Evolutionary conservation across 2,329 filamentous ascomycete species (phyloP), one percentile per base, ranked within the genome.

Genomic region (Trichophyton schoenleinii): DNA sequence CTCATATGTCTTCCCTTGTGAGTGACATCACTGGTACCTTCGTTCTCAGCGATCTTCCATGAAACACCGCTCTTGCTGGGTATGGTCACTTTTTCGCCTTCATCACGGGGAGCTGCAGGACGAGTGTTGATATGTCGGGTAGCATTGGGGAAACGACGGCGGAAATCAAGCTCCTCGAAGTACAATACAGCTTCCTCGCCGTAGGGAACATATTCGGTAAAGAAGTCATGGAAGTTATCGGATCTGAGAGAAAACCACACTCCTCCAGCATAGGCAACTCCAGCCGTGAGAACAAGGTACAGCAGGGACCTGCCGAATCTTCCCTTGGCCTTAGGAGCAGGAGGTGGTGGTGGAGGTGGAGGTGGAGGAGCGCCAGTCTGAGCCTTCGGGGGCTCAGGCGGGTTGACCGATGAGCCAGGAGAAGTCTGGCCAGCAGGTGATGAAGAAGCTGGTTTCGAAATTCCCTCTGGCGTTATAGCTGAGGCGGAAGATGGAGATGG

Each of bases 141-240:
- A 46, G 81, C 78, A 65, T 77, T 77, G 7, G 84, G 85, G 78
- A 96, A 96, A 62, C 89, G 86, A 75, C 87, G 91, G 72, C 87
- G 85, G 79, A 96, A 96, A 70, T 96, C 91, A 67, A 87, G 84
- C 77, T 99, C 94, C 76, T 99, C 94, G 59, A 99, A 86, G 77
- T 95, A 97, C 28, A 95, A 84, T 53, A 99, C 92, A 18, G 88
- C 88, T 72, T 96, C 89, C 77, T 99, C 94, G 69, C 91, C 94
- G 67, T 88, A 96, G 22, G 94, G 94, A 18, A 99, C 78, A 74
- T 92, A 99, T 77, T 96, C 91, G 69, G 91, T 97, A 78, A 99
- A 99, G 80, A 96, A 94, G 75, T 99, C 94, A 77, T 99, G 92
- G 82, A 97, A 99, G 77, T 90, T 96, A 79, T 99, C 94, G 71